Base-by-base conservation (phyloP, 2,329 filamentous ascomycete genomes). In the Trichoderma koningii region DNA sequence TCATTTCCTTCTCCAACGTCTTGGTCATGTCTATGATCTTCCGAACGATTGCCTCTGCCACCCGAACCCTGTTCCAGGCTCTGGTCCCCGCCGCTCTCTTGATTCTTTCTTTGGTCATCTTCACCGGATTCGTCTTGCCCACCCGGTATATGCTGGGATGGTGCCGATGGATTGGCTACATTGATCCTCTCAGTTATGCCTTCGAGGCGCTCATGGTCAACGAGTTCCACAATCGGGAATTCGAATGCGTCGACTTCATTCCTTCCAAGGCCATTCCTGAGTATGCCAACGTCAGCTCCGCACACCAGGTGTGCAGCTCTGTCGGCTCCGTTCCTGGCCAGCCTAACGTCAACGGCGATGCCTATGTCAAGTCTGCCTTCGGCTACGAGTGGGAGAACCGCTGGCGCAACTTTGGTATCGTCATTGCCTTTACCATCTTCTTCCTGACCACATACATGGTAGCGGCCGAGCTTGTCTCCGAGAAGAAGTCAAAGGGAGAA, bases 11-110 rank as follows among this genome's bases (percentile, higher is more conserved):
- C 77, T 74, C 84, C 66, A 87, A 87, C 1, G 91, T 91, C 0
- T 70, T 96, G 71, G 83, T 85, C 68, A 95, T 95, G 90, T 93
- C 89, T 55, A 93, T 92, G 87, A 84, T 94, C 68, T 96, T 96
- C 84, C 86, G 92, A 56, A 89, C 87, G 7, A 91, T 96, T 68
- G 92, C 85, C n/a, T 88, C 90, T 0, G 79, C 89, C 1, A 93
- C 92, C 4, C 83, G 90, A 55, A 91, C 90, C 0, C 79, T 89
- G 14, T 86, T 87, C 14, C 85, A 88, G 71, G 85, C 86, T 69
- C 82, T 88, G 77, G 84, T 86, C 1, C 85, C 85, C 1, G 82
- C 85, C 44, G 83, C 85, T 5, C 68, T 88, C 15, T 76, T 88
- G 68, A 89, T 91, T 68, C 78, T 91, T 56, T 85, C 82, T 67